Evolutionary conservation across 2,329 filamentous ascomycete species (phyloP).

Genomic region (Verticillium tricorpus): DNA sequence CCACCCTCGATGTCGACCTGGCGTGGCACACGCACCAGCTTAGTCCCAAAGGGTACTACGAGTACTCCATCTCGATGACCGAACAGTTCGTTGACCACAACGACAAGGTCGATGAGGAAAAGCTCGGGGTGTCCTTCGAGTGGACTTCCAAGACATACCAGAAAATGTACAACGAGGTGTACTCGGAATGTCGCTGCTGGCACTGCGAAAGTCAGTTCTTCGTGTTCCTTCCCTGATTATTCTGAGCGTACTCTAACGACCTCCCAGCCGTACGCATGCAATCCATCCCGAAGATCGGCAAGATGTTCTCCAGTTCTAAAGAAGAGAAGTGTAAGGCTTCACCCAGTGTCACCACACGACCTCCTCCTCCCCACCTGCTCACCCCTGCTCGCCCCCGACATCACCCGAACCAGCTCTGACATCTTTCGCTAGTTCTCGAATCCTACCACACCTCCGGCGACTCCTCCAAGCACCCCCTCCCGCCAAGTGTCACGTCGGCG

Average conservation of each 20-base stretch:
- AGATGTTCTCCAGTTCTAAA: constrained; percentile 37
- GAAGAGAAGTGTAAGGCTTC: constrained; percentile 31
- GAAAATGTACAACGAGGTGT: constrained; percentile 55
- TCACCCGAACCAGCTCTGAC: not conserved
- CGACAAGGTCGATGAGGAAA: constrained; percentile 71
- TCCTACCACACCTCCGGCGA: constrained; percentile 38
- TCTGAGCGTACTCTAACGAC: not conserved
- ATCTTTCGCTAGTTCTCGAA: constrained; percentile 17
- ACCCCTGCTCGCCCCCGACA: not conserved
- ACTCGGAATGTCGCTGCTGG: constrained; percentile 71
- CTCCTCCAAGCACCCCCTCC: constrained; percentile 38
- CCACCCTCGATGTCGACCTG: constrained; percentile 65
- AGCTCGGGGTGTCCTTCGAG: constrained; percentile 59
- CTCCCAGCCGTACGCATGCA: not conserved
- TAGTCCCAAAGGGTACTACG: constrained; percentile 54
- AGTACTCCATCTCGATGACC: constrained; percentile 42
- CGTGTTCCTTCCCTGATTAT: not conserved
- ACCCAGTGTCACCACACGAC: not conserved
- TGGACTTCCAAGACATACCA: constrained; percentile 67
- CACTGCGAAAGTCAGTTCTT: constrained; percentile 61
- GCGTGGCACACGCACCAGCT: constrained; percentile 75
- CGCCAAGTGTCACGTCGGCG: constrained; percentile 41
- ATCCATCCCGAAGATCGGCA: constrained; percentile 15
- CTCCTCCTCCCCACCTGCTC: not conserved
- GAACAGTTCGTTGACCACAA: constrained; percentile 69